Percentiles rank a stretch among this genome's conserved stretches.
Evolutionary conservation across 495 filamentous ascomycete genomes (phyloP).

Genomic region (Penicillium turbatum): DNA sequence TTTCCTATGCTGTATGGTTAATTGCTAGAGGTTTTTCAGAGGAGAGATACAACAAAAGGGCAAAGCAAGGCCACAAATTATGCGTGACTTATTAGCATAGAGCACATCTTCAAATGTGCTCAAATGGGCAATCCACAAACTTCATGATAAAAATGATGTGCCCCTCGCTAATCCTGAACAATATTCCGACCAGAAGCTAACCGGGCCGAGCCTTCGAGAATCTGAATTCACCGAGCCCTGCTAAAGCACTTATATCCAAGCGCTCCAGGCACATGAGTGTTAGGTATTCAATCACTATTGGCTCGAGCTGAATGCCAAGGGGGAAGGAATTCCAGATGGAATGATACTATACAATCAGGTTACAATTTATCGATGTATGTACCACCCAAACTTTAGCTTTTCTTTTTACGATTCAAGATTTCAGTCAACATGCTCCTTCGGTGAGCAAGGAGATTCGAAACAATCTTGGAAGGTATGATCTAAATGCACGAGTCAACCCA

Average conservation of each 20-base stretch:
- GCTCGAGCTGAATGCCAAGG: not conserved
- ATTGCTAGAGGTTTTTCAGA: not conserved
- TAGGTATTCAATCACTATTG: not conserved
- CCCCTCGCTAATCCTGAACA: not conserved
- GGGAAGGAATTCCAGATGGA: not conserved
- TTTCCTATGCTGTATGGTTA: not conserved
- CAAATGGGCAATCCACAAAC: not conserved
- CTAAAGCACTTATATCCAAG: not conserved
- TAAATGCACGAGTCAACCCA: not conserved
- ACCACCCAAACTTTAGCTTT: not conserved
- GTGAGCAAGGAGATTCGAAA: not conserved
- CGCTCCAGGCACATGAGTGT: too few species aligned
- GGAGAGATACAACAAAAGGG: too few species aligned
- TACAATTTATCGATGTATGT: not conserved
- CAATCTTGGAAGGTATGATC: not conserved
- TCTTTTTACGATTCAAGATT: not conserved
- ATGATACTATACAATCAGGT: not conserved
- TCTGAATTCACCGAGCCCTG: not conserved
- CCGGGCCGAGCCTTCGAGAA: not conserved
- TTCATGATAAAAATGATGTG: too few species aligned
- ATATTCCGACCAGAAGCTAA: not conserved
- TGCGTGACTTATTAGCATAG: not conserved
- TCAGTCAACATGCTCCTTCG: not conserved
- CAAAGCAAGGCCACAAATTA: not conserved
- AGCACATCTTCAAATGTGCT: not conserved